phyloP scores from a whole-genome alignment of 2,329 filamentous ascomycete genomes.

The Penicillium sp. region DNA sequence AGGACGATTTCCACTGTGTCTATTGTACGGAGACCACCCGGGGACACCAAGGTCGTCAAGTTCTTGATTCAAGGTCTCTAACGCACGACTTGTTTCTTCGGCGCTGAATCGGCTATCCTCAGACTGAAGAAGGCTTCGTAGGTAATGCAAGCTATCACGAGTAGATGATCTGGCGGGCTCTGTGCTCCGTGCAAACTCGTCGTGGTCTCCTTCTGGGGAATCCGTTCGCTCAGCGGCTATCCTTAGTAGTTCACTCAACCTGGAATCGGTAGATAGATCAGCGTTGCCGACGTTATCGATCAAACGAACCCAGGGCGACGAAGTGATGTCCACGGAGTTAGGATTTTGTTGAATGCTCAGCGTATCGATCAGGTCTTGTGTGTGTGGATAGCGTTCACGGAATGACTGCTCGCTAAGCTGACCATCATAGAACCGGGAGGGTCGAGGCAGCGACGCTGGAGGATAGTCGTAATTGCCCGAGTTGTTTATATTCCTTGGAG shows the following conservation, averaged over 20 bases:
- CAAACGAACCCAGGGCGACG: not conserved
- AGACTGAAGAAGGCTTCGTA: constrained; percentile 36
- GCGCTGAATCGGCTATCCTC: constrained; percentile 28
- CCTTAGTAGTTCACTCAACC: constrained; percentile 2
- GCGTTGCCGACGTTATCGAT: not conserved
- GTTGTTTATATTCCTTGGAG: constrained; percentile 17
- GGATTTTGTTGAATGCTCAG: not conserved
- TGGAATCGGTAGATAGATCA: not conserved
- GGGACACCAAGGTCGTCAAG: constrained; percentile 28
- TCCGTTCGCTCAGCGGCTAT: not conserved
- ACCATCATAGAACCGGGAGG: constrained; percentile 16
- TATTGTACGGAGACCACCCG: constrained; percentile 10
- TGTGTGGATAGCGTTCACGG: constrained; percentile 16
- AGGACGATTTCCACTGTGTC: not conserved
- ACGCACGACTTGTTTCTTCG: constrained; percentile 27
- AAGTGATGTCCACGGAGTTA: not conserved
- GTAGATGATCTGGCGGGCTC: constrained; percentile 1
- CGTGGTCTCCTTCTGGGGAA: not conserved
- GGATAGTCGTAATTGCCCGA: constrained; percentile 41
- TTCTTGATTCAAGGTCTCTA: constrained; percentile 38
- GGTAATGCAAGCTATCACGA: constrained; percentile 11
- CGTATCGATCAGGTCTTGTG: constrained; percentile 5
- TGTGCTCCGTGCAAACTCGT: constrained; percentile 1
- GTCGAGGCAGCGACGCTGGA: constrained; percentile 30
- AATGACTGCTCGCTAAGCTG: not conserved